A percentile compares a stretch with the other conserved stretches of the same genome.
Evolutionary conservation across 2,329 filamentous ascomycete species (phyloP).

Genomic region (Penicillium paneum): DNA sequence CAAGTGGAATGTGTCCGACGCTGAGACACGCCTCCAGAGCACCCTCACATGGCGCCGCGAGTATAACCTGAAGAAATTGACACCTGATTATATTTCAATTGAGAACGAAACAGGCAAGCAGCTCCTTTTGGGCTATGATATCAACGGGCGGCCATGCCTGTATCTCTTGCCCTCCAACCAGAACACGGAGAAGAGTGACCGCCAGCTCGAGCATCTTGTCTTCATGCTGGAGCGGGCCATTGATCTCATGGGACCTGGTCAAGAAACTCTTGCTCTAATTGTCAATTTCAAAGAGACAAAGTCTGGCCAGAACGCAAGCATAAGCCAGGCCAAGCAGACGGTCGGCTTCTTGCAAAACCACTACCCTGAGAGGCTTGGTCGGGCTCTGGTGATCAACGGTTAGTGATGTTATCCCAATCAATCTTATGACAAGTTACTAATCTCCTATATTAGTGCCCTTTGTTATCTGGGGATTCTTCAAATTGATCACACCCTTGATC

Average conservation of each 20-base stretch:
- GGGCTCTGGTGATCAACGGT: conserved; percentile 87
- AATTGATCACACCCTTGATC: conserved; percentile 92
- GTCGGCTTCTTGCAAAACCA: conserved; percentile 89
- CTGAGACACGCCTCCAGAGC: conserved; percentile 72
- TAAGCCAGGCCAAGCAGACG: conserved; percentile 77
- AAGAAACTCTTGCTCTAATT: conserved; percentile 81
- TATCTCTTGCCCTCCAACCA: conserved; percentile 87
- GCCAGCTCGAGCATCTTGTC: conserved; percentile 89
- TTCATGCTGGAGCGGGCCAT: conserved; percentile 92
- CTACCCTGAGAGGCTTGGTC: conserved; percentile 87
- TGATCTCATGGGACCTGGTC: conserved; percentile 79
- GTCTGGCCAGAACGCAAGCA: conserved; percentile 69
- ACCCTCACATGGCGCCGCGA: conserved; percentile 88
- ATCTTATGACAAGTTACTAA: neutral
- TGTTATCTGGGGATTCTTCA: conserved; percentile 92
- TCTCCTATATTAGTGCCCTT: conserved; percentile 66
- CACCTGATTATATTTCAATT: conserved; percentile 80
- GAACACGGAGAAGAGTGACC: conserved; percentile 81
- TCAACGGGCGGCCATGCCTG: conserved; percentile 77
- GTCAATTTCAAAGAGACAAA: conserved; percentile 88
- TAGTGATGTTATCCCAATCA: conserved; percentile 31
- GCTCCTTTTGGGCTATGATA: conserved; percentile 82
- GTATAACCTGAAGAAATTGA: conserved; percentile 72
- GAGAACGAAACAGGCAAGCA: conserved; percentile 98
- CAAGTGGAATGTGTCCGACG: conserved; percentile 77